Conservation (phyloP, 2,329 filamentous ascomycete genomes). For the Beauveria bassiana region DNA sequence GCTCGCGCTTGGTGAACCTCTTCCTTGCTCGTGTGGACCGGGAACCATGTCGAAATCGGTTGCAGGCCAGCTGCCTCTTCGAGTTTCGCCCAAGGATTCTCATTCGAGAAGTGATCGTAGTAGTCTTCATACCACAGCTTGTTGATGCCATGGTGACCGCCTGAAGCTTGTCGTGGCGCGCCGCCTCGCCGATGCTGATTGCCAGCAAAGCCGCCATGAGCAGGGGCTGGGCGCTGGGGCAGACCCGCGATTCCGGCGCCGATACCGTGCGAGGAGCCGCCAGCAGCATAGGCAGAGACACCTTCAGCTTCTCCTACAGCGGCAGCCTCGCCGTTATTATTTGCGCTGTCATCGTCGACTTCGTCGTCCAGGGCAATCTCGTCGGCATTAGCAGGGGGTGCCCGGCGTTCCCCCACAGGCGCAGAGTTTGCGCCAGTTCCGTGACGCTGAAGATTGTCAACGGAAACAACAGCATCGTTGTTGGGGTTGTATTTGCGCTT, state of each 20-base stretch:
- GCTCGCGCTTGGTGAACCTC: not conserved
- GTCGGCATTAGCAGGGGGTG: conserved; percentile 27
- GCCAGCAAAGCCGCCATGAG: conserved; percentile 8
- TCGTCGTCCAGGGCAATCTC: conserved; percentile 39
- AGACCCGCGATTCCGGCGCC: conserved; percentile 26
- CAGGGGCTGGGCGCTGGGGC: conserved; percentile 24
- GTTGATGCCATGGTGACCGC: conserved; percentile 7
- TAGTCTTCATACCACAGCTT: conserved; percentile 56
- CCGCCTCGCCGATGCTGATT: conserved; percentile 20
- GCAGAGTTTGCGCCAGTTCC: conserved; percentile 31
- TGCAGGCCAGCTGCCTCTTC: conserved; percentile 40
- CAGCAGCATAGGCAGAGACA: not conserved
- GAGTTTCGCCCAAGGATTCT: conserved; percentile 62
- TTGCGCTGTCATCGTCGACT: conserved; percentile 12
- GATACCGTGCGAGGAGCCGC: conserved; percentile 19
- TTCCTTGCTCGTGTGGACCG: not conserved
- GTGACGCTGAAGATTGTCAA: conserved; percentile 20
- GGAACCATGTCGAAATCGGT: conserved; percentile 38
- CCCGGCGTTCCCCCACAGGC: conserved; percentile 21
- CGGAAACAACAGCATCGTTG: conserved; percentile 36
- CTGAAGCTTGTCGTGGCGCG: conserved; percentile 10
- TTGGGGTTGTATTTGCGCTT: conserved; percentile 59
- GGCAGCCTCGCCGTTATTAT: not conserved
- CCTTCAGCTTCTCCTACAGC: not conserved
- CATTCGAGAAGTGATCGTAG: conserved; percentile 61